These are phyloP conservation scores for Dendrobium officinale DNA, from an alignment of 106 monocot genomes.

Conservation along the genomic window DNA sequence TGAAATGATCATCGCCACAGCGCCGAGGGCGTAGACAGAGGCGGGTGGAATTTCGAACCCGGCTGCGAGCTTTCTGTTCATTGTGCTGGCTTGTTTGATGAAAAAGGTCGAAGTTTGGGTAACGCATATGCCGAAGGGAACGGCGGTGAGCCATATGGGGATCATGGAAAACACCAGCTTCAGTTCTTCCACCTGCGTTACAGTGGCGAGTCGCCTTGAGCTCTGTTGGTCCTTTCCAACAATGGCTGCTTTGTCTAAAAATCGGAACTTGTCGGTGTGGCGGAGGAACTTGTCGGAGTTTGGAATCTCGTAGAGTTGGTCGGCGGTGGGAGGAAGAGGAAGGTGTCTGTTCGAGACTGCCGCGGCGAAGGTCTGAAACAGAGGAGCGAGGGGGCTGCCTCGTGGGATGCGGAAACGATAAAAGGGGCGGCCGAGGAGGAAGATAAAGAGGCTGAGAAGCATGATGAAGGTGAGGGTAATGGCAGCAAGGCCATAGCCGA, in stretches of 20 bases:
- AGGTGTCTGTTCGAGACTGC: constrained; percentile 45
- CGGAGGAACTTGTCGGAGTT: constrained; percentile 23
- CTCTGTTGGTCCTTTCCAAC: constrained; percentile 22
- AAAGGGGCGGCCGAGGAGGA: constrained; percentile 33
- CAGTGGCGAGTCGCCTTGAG: constrained; percentile 23
- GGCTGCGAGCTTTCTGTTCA: constrained; percentile 34
- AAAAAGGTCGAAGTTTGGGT: constrained; percentile 72
- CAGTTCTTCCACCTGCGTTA: constrained; percentile 71
- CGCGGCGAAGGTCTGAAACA: constrained; percentile 44
- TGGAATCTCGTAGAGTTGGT: constrained; percentile 39
- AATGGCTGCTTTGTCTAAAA: constrained; percentile 72
- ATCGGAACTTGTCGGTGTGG: constrained; percentile 53
- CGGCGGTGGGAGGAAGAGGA: constrained; percentile 22
- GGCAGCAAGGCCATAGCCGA: constrained; percentile 45
- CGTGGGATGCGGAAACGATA: constrained; percentile 40
- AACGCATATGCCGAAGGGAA: constrained; percentile 46
- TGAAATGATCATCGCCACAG: constrained; percentile 51
- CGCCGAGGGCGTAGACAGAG: constrained; percentile 43
- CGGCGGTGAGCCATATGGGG: constrained; percentile 53
- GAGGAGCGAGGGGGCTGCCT: constrained; percentile 59
- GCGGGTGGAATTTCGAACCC: constrained; percentile 60
- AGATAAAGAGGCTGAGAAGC: constrained; percentile 29
- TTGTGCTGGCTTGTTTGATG: constrained; percentile 66
- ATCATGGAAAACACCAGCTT: constrained; percentile 51
- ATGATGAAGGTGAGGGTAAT: constrained; percentile 34